phyloP scores from a whole-genome alignment of 2,329 filamentous ascomycete genomes.

The Coniochaeta hoffmannii region DNA sequence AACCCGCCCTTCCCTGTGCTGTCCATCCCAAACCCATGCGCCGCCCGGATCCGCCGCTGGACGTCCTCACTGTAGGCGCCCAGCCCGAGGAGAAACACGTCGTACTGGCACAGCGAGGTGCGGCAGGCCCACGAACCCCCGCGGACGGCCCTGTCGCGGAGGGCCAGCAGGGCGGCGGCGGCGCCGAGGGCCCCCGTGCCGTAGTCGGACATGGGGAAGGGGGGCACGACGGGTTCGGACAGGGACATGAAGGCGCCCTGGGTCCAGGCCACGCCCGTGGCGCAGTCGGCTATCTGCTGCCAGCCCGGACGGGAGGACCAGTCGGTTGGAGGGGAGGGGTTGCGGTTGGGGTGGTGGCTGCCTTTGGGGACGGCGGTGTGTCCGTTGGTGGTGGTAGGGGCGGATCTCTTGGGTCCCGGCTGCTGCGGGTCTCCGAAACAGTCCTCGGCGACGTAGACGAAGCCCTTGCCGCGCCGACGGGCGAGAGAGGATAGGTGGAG shows the following conservation, averaged over 20 bases:
- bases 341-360: constrained; percentile 1
- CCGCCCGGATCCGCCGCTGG: constrained; percentile 40
- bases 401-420: not conserved
- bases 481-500: constrained; percentile 45
- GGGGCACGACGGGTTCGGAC: constrained; percentile 57
- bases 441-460: constrained; percentile 63
- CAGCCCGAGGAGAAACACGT: constrained; percentile 55
- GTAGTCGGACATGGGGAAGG: constrained; percentile 58
- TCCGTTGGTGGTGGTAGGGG: not conserved
- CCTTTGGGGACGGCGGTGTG: not conserved
- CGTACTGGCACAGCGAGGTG: constrained; percentile 60
- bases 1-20: constrained; percentile 25
- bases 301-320: constrained; percentile 60
- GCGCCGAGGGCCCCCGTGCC: constrained; percentile 67
- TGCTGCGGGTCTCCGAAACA: constrained; percentile 55
- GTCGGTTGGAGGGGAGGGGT: constrained; percentile 25
- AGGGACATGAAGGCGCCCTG: constrained; percentile 56
- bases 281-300: constrained; percentile 66
- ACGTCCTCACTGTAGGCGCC: constrained; percentile 48
- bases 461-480: constrained; percentile 48
- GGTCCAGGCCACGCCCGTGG: constrained; percentile 52
- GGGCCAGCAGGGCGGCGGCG: constrained; percentile 56
- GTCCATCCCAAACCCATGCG: constrained; percentile 32
- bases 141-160: constrained; percentile 52
- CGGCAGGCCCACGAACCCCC: constrained; percentile 62